These are phyloP conservation scores for Chondrus crispus DNA, from an alignment of 23 red algal genomes.

Conservation along the genomic window DNA sequence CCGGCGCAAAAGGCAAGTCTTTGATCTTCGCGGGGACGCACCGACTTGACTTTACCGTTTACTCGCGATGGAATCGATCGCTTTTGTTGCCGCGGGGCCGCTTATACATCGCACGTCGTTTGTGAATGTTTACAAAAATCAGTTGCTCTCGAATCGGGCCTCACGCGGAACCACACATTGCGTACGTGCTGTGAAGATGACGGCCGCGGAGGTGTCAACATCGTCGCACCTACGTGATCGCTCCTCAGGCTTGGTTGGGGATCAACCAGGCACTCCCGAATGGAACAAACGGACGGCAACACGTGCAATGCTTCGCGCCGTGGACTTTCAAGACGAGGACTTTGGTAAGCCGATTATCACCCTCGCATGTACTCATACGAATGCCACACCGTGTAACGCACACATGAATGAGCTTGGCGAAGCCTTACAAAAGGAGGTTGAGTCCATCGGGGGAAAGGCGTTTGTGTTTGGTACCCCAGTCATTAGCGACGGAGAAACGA, in stretches of 20 bases:
- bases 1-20: too few relatives aligned
- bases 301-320: slow-evolving; percentile 95
- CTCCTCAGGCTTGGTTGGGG: slow-evolving; percentile 74
- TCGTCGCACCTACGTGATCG: slow-evolving; percentile 40
- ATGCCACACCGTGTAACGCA: slow-evolving; percentile 98
- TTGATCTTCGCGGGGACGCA: too few relatives aligned
- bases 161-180: too few relatives aligned
- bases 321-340: slow-evolving; percentile 94
- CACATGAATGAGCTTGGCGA: slow-evolving; percentile 88
- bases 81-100: background rate
- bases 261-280: slow-evolving; percentile 56
- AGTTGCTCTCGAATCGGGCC: too few relatives aligned
- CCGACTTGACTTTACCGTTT: too few relatives aligned
- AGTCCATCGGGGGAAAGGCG: slow-evolving; percentile 76
- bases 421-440: slow-evolving; percentile 58
- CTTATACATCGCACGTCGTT: background rate
- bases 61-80: background rate
- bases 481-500: slow-evolving; percentile 97
- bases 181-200: background rate
- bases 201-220: background rate
- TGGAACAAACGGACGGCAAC: slow-evolving; percentile 98
- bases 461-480: slow-evolving; percentile 97
- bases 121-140: background rate
- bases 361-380: slow-evolving; percentile 84
- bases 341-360: slow-evolving; percentile 98